Base-by-base conservation (phyloP, 768 basidiomycete species). In the Cyclocybe cylindracea region DNA sequence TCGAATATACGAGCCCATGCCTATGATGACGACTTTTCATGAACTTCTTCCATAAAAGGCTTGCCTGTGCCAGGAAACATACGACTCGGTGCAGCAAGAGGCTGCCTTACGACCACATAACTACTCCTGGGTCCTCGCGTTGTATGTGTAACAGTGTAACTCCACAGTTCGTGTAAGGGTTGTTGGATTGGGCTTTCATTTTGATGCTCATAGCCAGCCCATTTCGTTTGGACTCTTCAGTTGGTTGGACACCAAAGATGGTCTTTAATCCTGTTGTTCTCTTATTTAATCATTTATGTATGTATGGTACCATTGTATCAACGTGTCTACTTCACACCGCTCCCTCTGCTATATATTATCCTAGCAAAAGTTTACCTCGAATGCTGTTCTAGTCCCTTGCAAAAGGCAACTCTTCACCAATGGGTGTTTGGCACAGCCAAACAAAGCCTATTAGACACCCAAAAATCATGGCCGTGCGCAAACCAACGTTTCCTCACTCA, bases 1-100 rank as follows among this genome's bases (percentile, higher is more conserved):
- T 93, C 60, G 89, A 91, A 46, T 91, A 91, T 65, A 80, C 85
- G 11, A 45, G 33, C 13, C 24, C 5, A 37, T 7, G 11, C 41
- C 18, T 33, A 24, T 43, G 13, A 24, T 14, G 29, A 33, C 35
- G 40, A 40, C 42, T n/a, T 3, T 5, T 39, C n/a, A n/a, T 39
- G 3, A n/a, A 24, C 24, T 3, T 24, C 24, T 24, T 24, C 24
- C 24, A 24, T 24, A 24, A 24, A 24, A 24, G 24, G 24, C 24
- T 5, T 24, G 24, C 24, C 24, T 24, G 24, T 24, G 24, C 24
- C 24, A 24, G 24, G 24, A 24, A 24, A 24, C 24, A 5, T 24
- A 24, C 24, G 24, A 24, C 24, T 24, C 24, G 24, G 24, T 24
- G 24, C 24, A 24, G 24, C 24, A 24, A 16, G 24, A 24, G 24